Base-by-base conservation (phyloP, 495 filamentous ascomycete genomes). In the Penicillium tannophilum region DNA sequence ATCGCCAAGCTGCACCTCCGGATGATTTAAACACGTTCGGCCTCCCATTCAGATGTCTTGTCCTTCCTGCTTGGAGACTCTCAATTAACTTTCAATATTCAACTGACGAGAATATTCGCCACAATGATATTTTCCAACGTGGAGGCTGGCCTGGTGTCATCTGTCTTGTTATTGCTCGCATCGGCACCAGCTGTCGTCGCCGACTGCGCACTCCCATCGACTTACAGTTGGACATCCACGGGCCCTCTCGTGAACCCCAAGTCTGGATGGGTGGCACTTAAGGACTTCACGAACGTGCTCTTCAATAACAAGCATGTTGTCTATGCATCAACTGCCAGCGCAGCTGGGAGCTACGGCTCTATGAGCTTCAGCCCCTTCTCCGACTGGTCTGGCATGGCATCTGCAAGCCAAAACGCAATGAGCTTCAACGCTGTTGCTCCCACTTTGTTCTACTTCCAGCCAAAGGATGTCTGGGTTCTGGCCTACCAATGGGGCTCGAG, bases 401-500 rank as follows among this genome's bases (percentile, higher is more conserved):
- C 33, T 11, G 33, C 33, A 10, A 36, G 12, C 10, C 33, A 36
- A 36, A 36, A 11, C 33, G 33, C 33, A 36, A 36, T 36, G 33
- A 36, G 10, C 33, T 12, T 36, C 10, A 14, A 36, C 6, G 28
- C 33, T n/a, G 85, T 88, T 14, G 85, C 85, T 1, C 85, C 86
- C 2, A 83, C 79, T 1, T 60, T 88, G 53, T 85, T 88, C 67
- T 83, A 81, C 77, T 88, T 87, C 63, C 56, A 61, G 11, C 85
- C 84, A 0, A 86, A 88, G 71, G 68, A 62, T 61, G 70, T 80
- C 60, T 88, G 85, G 84, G 69, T 87, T 14, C 77, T 88, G 3
- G 81, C 81, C 47, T 82, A 85, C 52, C 82, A 88, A 67, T 86
- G 83, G 84, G 84, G 84, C 6, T 57, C 79, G 1, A 81, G 73